Conservation (phyloP, 2,329 filamentous ascomycete species). For the Ascochyta koolunga region DNA sequence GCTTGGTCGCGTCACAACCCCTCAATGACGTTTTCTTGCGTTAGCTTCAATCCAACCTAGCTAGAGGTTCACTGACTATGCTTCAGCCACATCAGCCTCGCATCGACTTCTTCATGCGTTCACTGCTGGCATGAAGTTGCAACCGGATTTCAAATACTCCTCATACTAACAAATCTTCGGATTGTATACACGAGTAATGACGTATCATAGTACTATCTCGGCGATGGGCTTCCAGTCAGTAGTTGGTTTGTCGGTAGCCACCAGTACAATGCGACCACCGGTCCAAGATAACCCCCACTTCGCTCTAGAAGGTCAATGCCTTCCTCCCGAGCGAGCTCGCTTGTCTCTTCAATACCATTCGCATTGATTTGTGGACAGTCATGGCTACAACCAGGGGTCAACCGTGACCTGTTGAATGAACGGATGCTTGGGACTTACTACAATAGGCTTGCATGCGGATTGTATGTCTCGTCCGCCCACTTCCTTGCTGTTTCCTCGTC, state of each 20-base stretch:
- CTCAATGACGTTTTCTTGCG: conserved; percentile 14
- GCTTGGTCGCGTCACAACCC: not conserved
- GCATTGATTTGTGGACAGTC: conserved; percentile 32
- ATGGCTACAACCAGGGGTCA: conserved; percentile 25
- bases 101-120: not conserved
- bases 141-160: not conserved
- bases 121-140: not conserved
- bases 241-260: conserved; percentile 47
- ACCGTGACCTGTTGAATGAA: not conserved
- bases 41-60: not conserved
- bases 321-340: conserved; percentile 26
- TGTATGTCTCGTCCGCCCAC: conserved; percentile 44
- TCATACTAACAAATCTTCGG: not conserved
- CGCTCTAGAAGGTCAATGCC: conserved; percentile 27
- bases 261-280: conserved; percentile 49
- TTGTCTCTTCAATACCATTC: conserved; percentile 28
- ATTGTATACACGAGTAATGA: not conserved
- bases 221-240: conserved; percentile 47
- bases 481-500: conserved; percentile 28
- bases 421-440: conserved; percentile 43
- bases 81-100: conserved; percentile 14
- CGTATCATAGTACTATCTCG: conserved; percentile 31
- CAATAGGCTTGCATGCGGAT: conserved; percentile 50
- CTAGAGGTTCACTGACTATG: conserved; percentile 2
- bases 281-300: conserved; percentile 33